These are phyloP conservation scores for Aspergillus calidoustus DNA, from an alignment of 2,329 filamentous ascomycete genomes.

Conservation along the genomic window DNA sequence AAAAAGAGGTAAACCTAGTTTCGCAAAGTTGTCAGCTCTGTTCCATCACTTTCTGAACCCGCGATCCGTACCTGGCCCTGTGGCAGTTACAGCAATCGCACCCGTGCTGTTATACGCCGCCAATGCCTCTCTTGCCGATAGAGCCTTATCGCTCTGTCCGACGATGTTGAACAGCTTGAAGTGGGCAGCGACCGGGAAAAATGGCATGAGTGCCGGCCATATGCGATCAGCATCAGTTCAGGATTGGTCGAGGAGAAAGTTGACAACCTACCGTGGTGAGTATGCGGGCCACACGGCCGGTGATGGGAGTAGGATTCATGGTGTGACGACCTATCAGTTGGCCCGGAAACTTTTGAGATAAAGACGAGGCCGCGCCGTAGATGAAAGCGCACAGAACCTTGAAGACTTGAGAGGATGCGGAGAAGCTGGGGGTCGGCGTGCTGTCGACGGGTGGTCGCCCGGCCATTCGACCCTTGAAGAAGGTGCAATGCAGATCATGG, in stretches of 20 bases:
- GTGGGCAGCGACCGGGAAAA: slow-evolving; percentile 43
- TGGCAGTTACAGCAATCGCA: neutral
- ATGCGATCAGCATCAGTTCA: neutral
- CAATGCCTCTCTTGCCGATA: slow-evolving; percentile 33
- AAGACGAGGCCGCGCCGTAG: neutral
- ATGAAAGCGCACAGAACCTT: neutral
- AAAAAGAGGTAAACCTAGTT: neutral
- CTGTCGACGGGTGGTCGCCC: no score
- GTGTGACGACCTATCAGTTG: neutral
- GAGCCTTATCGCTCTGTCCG: slow-evolving; percentile 27
- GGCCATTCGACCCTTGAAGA: neutral
- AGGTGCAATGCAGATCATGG: neutral
- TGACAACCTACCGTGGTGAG: neutral
- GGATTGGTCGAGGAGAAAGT: no score
- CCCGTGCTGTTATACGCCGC: slow-evolving; percentile 24
- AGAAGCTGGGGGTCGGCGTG: neutral
- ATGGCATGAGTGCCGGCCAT: slow-evolving; percentile 40
- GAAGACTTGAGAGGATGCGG: no score
- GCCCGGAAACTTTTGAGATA: no score
- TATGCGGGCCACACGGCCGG: neutral
- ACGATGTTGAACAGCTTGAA: slow-evolving; percentile 41
- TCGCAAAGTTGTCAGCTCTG: neutral
- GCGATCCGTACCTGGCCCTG: neutral
- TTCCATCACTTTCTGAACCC: neutral
- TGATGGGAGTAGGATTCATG: neutral